A percentile compares a stretch with the other conserved stretches of the same genome.
phyloP scores from a whole-genome alignment of 306 rosid genomes.

The Urtica urens region DNA sequence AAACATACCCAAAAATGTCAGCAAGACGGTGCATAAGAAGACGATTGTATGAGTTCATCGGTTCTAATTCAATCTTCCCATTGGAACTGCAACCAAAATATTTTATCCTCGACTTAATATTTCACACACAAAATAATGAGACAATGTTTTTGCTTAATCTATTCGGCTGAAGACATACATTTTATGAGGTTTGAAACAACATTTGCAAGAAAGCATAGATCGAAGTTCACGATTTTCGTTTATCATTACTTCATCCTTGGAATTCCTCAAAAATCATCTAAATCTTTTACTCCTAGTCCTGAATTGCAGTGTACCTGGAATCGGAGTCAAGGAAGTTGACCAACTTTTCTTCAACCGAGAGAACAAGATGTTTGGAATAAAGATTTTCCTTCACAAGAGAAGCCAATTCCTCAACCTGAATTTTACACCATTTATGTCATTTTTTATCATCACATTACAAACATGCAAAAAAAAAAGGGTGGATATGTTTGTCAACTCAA shows the following conservation, averaged over 20 bases:
- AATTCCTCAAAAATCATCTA: neutral
- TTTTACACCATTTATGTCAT: neutral
- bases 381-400: slow-evolving; percentile 92
- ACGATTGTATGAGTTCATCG: slow-evolving; percentile 87
- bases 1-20: slow-evolving; percentile 84
- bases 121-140: no score
- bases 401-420: slow-evolving; percentile 97
- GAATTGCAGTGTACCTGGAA: slow-evolving; percentile 31
- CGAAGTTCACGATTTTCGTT: no score
- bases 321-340: slow-evolving; percentile 72
- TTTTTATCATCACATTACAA: neutral
- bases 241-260: neutral
- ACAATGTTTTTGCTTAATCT: no score
- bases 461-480: slow-evolving; percentile 14
- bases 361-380: slow-evolving; percentile 91
- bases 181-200: no score
- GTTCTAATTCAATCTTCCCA: slow-evolving; percentile 79
- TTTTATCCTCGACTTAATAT: neutral
- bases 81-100: slow-evolving; percentile 44
- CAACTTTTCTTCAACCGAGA: slow-evolving; percentile 72
- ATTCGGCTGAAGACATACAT: no score
- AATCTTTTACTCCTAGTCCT: neutral
- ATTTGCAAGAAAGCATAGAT: no score
- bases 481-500: neutral
- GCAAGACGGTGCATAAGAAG: slow-evolving; percentile 98